Percentiles rank a stretch among this genome's conserved stretches.
Conservation (phyloP, 2,329 filamentous ascomycete species). For the Fusarium pseudonygamai region DNA sequence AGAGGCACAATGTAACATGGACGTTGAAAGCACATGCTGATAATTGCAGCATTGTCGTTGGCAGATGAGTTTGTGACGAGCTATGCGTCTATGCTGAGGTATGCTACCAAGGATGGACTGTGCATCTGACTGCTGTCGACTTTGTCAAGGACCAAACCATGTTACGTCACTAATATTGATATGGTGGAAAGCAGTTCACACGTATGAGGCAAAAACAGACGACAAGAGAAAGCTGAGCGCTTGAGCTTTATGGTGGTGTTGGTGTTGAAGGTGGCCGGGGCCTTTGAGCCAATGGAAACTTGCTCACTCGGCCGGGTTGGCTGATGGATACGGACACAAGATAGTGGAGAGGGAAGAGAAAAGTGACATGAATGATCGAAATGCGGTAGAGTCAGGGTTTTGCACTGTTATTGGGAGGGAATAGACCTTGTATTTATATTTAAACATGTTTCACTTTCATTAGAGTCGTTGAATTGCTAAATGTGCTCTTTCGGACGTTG, state of each 20-base stretch:
- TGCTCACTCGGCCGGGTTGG: constrained; percentile 51
- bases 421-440: neutral
- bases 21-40: constrained; percentile 13
- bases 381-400: neutral
- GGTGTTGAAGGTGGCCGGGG: constrained; percentile 37
- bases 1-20: constrained; percentile 19
- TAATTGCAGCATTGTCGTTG: constrained; percentile 9
- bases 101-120: constrained; percentile 1
- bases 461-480: neutral
- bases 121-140: neutral
- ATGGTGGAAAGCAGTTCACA: neutral
- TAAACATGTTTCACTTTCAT: neutral
- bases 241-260: constrained; percentile 30
- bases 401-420: neutral
- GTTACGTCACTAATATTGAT: constrained; percentile 5
- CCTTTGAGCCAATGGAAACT: constrained; percentile 56
- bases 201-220: constrained; percentile 10
- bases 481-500: constrained; percentile 2
- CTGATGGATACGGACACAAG: constrained; percentile 35
- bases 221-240: constrained; percentile 13
- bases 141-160: neutral
- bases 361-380: constrained; percentile 6
- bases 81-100: neutral
- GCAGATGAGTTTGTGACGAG: constrained; percentile 4
- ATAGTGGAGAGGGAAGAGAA: constrained; percentile 27